phyloP scores from a whole-genome alignment of 345 rosid species.

The Ricinus communis region DNA sequence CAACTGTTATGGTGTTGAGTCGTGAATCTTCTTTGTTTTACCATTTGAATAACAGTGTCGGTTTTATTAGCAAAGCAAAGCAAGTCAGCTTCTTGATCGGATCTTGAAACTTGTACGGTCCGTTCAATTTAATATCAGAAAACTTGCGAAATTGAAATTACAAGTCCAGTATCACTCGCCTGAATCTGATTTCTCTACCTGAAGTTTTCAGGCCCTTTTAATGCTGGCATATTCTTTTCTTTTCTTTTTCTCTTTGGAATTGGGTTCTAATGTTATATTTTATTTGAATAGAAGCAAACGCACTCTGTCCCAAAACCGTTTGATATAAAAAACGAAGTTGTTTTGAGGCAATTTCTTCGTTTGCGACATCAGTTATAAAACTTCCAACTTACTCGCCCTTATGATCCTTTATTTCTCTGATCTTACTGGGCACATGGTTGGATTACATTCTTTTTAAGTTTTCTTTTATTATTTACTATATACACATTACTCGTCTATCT shows the following conservation, averaged over 20 bases:
- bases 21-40: no score
- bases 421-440: conserved; percentile 43
- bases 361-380: conserved; percentile 31
- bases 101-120: conserved; percentile 17
- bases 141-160: conserved; percentile 34
- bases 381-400: conserved; percentile 38
- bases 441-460: conserved; percentile 26
- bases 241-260: neutral
- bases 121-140: conserved; percentile 16
- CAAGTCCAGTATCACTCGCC: conserved; percentile 46
- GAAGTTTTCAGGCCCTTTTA: conserved; percentile 42
- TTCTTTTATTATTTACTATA: neutral
- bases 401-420: conserved; percentile 12
- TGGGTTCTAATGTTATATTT: neutral
- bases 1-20: no score
- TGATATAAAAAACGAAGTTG: no score
- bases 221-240: conserved; percentile 32
- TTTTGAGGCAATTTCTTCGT: conserved; percentile 65
- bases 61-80: conserved; percentile 9
- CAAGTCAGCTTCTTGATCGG: conserved; percentile 59
- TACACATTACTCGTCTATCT: neutral
- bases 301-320: conserved; percentile 49
- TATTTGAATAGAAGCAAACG: conserved; percentile 34
- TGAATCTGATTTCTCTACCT: conserved; percentile 33
- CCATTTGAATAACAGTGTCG: no score